Evolutionary conservation across 345 rosid species (phyloP).

Genomic region (Carallia pectinifolia): DNA sequence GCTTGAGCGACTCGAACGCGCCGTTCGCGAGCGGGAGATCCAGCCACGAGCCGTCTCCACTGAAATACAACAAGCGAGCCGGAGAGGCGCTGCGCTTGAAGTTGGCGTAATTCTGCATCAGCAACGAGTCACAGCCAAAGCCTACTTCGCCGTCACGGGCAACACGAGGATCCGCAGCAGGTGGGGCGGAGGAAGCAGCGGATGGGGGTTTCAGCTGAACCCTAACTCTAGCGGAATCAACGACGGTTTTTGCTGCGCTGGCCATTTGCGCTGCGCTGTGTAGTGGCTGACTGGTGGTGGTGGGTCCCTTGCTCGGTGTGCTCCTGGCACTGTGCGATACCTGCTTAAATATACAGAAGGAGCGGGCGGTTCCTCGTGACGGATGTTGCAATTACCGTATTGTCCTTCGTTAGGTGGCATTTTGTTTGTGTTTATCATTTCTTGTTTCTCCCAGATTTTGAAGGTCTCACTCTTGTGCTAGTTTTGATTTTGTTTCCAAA

Average conservation of each 20-base stretch:
- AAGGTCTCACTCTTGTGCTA: no score
- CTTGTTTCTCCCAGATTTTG: no score
- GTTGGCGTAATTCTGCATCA: conserved; percentile 25
- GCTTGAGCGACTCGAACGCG: conserved; percentile 22
- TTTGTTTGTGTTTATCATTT: no score
- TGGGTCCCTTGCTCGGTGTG: no score
- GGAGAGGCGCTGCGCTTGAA: conserved; percentile 33
- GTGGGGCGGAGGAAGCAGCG: background rate
- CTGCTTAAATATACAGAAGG: no score
- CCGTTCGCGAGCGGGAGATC: conserved; percentile 24
- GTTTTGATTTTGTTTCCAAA: no score
- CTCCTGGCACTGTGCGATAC: no score
- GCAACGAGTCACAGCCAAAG: background rate
- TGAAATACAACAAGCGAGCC: conserved; percentile 36
- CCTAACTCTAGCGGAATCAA: conserved; percentile 18
- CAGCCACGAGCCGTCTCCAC: conserved; percentile 31
- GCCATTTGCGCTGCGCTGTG: no score
- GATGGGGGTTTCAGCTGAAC: background rate
- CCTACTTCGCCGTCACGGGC: background rate
- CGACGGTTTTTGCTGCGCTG: background rate
- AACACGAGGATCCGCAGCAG: background rate
- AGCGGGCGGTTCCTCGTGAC: no score
- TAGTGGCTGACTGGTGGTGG: no score
- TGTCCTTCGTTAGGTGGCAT: no score
- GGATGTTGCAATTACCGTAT: no score